Evolutionary conservation across 768 basidiomycete species (phyloP), one percentile per base, ranked within the genome.

Genomic region (Tephrocybe sp.): DNA sequence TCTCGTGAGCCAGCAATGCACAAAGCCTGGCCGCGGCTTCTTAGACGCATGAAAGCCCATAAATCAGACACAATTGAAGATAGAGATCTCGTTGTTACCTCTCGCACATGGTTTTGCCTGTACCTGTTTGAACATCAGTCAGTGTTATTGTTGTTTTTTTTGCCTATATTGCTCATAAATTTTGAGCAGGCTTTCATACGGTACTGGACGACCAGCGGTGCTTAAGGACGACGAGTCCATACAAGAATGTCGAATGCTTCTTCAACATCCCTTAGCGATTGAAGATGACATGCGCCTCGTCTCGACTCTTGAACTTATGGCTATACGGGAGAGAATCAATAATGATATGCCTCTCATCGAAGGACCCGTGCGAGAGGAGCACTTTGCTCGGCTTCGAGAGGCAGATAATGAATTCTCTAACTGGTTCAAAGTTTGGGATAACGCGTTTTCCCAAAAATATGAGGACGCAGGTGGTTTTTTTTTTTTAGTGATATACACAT

Each of bases 101-200:
- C 91, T 20, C 80, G 94, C 39, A 92, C 86, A 7, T 98, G 93
- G 93, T 93, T 97, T 64, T 92, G 92, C 61, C 74, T 95, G 13
- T 95, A 93, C 64, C 80, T 96, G 33, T 92, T 95, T 63, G 94
- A 96, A 63, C 92, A 95, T 65, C 93, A 96, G 90, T 93, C 60
- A 58, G 89, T 80, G 19, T 19, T 32, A 17, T 32, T 39, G 30
- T 41, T n/a, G n/a, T 14, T 34, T 40, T 6, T 31, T 48, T 38
- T 16, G 12, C 4, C 13, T 31, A 44, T 19, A 19, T 44, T 23
- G 2, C 14, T 14, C 42, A 23, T 30, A 40, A 39, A n/a, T 30
- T 26, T 36, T 41, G 45, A 39, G 20, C 56, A 96, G 93, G 62
- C 78, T 98, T 68, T 95, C 93, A 0, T 98, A 95, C 60, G 95